Evolutionary conservation across 352 stramenopile genomes (phyloP).

Genomic region (Phytophthora aleatoria): DNA sequence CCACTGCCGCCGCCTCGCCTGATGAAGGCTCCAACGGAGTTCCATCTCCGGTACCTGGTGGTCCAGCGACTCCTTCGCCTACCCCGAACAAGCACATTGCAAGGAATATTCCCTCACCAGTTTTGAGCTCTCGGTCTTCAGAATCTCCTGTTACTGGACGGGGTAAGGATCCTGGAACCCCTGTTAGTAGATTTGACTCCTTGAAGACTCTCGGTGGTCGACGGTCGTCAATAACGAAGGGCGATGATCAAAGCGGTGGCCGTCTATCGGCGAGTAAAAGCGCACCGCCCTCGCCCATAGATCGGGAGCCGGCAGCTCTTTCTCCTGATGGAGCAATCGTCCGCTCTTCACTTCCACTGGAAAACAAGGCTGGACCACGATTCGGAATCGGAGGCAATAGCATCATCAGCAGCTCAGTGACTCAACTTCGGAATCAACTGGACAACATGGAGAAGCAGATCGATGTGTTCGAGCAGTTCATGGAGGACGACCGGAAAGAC

Average conservation of each 20-base stretch:
- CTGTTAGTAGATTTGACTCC: slow-evolving; percentile 30
- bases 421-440: slow-evolving; percentile 78
- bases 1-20: slow-evolving; percentile 29
- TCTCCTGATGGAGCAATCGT: slow-evolving; percentile 38
- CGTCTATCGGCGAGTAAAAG: slow-evolving; percentile 51
- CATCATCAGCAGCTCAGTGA: slow-evolving; percentile 75
- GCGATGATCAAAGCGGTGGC: slow-evolving; percentile 24
- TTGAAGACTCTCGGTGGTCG: slow-evolving; percentile 37
- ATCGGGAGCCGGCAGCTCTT: slow-evolving; percentile 36
- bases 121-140: slow-evolving; percentile 31
- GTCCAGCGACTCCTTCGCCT: slow-evolving; percentile 33
- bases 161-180: slow-evolving; percentile 31
- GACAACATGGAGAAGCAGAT: slow-evolving; percentile 91
- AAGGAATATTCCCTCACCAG: slow-evolving; percentile 37
- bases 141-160: slow-evolving; percentile 33
- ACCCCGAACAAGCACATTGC: slow-evolving; percentile 35
- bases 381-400: slow-evolving; percentile 46
- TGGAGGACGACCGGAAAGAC: slow-evolving; percentile 88
- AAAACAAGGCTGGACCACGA: slow-evolving; percentile 21
- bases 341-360: slow-evolving; percentile 37
- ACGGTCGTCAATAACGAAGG: slow-evolving; percentile 28
- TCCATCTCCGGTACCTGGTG: slow-evolving; percentile 31
- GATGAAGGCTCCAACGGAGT: slow-evolving; percentile 23
- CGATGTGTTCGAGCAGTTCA: slow-evolving; percentile 88
- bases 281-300: slow-evolving; percentile 56